Conservation (phyloP, 2,329 filamentous ascomycete genomes). For the Talaromyces piceae region DNA sequence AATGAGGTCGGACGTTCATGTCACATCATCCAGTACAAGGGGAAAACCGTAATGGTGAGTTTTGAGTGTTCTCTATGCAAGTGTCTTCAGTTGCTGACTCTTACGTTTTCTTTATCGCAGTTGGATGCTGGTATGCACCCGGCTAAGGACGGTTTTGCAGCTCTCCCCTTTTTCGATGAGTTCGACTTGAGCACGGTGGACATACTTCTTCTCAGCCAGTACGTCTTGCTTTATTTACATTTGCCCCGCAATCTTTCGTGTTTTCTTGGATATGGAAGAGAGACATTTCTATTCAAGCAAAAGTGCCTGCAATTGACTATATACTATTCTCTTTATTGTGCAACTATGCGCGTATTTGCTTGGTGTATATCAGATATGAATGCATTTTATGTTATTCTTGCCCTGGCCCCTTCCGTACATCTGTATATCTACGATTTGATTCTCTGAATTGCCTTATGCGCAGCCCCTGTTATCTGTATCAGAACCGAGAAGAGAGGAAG, state of each 20-base stretch:
- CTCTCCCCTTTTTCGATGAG: constrained; percentile 94
- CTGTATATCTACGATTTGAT: neutral
- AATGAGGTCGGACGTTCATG: constrained; percentile 97
- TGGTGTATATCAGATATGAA: constrained; percentile 32
- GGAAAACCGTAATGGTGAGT: constrained; percentile 92
- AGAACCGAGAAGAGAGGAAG: constrained; percentile 1
- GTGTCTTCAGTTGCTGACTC: neutral
- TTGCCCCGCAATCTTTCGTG: constrained; percentile 1
- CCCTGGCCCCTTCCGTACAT: constrained; percentile 14
- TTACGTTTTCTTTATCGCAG: constrained; percentile 42
- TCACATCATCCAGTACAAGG: constrained; percentile 98
- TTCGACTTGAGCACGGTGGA: constrained; percentile 97
- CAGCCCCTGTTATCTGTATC: neutral
- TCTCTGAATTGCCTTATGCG: neutral
- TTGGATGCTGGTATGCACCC: constrained; percentile 97
- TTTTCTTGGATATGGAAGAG: neutral
- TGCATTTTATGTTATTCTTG: constrained; percentile 18
- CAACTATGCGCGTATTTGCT: constrained; percentile 11
- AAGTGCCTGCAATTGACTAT: constrained; percentile 2
- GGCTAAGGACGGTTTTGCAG: constrained; percentile 87
- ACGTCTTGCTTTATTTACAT: constrained; percentile 53
- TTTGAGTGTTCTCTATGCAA: constrained; percentile 21
- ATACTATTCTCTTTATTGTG: neutral
- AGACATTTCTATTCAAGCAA: constrained; percentile 14
- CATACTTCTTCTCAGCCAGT: constrained; percentile 97